Conservation (phyloP, 257 asterid species). For the Leptodermis oblonga region DNA sequence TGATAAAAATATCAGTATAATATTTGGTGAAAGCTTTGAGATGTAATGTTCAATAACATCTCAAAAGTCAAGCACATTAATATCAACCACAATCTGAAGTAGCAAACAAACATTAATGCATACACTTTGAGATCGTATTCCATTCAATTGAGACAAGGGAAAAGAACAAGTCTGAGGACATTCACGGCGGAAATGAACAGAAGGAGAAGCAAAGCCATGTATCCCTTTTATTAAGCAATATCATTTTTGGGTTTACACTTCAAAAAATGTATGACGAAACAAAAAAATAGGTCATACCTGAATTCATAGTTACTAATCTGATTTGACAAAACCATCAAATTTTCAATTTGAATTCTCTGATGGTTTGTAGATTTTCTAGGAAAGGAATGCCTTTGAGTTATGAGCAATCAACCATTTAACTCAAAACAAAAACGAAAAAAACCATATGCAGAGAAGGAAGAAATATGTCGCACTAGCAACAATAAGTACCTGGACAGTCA, state of each 20-base stretch:
- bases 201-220: not conserved
- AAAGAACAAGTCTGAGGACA: not conserved
- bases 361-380: not conserved
- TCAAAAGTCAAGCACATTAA: not conserved
- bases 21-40: not conserved
- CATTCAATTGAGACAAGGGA: not conserved
- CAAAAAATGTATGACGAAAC: not conserved
- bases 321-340: not conserved
- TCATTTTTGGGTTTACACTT: not conserved
- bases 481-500: constrained; percentile 81
- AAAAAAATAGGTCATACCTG: not conserved
- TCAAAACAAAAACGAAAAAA: not conserved
- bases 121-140: not conserved
- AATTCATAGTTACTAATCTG: not conserved
- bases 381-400: not conserved
- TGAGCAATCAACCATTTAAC: not conserved
- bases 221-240: too few relatives aligned
- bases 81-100: not conserved
- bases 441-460: not conserved
- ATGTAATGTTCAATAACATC: not conserved
- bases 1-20: too few relatives aligned
- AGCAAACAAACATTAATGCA: not conserved
- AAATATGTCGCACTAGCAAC: not conserved
- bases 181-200: not conserved
- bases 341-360: not conserved